Evolutionary conservation across 2,329 filamentous ascomycete genomes (phyloP).

Genomic region (Arthrobotrys entomopaga): DNA sequence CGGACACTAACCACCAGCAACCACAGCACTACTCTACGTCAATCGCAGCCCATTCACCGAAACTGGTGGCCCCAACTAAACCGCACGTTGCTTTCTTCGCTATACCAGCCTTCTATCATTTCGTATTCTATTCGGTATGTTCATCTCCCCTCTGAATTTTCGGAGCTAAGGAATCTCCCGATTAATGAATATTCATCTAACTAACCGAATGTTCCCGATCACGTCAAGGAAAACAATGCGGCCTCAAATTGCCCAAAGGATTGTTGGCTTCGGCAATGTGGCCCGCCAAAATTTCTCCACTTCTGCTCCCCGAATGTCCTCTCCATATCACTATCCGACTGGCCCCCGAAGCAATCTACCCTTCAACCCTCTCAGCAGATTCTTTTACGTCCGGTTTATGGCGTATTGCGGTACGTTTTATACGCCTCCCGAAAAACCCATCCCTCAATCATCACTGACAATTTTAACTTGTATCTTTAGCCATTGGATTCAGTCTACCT

Average conservation of each 20-base stretch:
- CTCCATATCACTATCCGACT: slow-evolving; percentile 91
- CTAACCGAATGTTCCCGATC: not conserved
- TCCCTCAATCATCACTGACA: slow-evolving; percentile 24
- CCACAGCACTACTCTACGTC: not conserved
- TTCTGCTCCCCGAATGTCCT: slow-evolving; percentile 47
- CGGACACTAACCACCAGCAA: slow-evolving; percentile 39
- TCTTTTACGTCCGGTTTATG: slow-evolving; percentile 87
- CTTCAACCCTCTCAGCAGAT: slow-evolving; percentile 92
- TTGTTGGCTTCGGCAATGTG: slow-evolving; percentile 20
- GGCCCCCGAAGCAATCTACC: slow-evolving; percentile 93
- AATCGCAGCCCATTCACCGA: not conserved
- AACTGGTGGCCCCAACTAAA: not conserved
- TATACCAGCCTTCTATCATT: not conserved
- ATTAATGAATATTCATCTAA: not conserved
- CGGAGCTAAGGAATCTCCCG: not conserved
- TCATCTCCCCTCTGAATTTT: not conserved
- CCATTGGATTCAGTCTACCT: slow-evolving; percentile 70
- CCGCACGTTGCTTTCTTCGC: not conserved
- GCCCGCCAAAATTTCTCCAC: slow-evolving; percentile 48
- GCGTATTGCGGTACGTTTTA: slow-evolving; percentile 73
- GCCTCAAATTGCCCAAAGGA: slow-evolving; percentile 30
- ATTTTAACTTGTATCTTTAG: slow-evolving; percentile 58
- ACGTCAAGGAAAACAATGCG: slow-evolving; percentile 25
- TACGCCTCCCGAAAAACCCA: slow-evolving; percentile 16
- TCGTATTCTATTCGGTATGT: not conserved